Conservation (phyloP, 768 basidiomycete genomes). For the Trametes punicea region DNA sequence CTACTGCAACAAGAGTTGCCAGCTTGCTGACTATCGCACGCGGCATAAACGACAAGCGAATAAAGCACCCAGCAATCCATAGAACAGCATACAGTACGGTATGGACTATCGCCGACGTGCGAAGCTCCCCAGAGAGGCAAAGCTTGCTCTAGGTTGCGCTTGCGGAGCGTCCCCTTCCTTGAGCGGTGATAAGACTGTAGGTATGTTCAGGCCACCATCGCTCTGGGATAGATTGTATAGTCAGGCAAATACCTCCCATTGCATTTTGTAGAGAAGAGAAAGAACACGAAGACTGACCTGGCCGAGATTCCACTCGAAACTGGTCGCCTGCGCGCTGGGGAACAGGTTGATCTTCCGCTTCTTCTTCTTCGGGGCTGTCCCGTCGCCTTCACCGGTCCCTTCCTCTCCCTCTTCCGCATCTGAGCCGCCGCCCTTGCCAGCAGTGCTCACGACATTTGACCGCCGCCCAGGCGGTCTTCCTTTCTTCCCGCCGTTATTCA, state of each 20-base stretch:
- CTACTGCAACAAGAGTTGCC: conserved; percentile 8
- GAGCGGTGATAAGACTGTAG: conserved; percentile 63
- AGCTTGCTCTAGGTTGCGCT: conserved; percentile 30
- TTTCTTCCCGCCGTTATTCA: background rate
- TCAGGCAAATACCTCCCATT: background rate
- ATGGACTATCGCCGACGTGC: conserved; percentile 4
- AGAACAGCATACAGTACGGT: background rate
- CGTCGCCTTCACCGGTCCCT: conserved; percentile 23
- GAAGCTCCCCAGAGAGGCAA: conserved; percentile 10
- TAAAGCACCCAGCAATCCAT: background rate
- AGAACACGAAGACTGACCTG: conserved; percentile 28
- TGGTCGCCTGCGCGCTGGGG: conserved; percentile 36
- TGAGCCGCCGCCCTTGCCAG: background rate
- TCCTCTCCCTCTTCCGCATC: background rate
- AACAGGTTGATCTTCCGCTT: conserved; percentile 71
- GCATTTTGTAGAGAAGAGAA: background rate
- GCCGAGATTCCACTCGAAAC: conserved; percentile 44
- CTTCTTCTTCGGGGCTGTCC: conserved; percentile 53
- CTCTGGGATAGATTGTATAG: conserved; percentile 19
- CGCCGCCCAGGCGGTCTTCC: conserved; percentile 4
- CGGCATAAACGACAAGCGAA: conserved; percentile 11
- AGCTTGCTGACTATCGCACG: conserved; percentile 3
- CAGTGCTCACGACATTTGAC: background rate
- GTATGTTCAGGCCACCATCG: conserved; percentile 54
- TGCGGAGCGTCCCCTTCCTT: conserved; percentile 53